Evolutionary conservation across 169 alveolate genomes (phyloP), one percentile per base, ranked within the genome.

Genomic region (Perkinsus olseni): DNA sequence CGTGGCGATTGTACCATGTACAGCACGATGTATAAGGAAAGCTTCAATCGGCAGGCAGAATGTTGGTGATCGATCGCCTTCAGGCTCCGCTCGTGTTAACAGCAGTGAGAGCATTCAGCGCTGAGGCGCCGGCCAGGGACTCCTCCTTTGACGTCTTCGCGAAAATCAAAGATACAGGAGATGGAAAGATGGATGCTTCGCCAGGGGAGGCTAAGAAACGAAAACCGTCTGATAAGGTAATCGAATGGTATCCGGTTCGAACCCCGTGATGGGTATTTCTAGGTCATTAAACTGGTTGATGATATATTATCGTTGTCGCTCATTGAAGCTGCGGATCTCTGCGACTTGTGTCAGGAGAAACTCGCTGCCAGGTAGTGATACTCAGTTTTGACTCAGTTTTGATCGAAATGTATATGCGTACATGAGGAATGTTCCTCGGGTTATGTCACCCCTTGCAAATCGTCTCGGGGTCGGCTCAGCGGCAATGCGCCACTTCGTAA

Each of bases 311-410:
- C 94, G 91, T 93, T 97, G 92, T 95, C 98, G 20, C 94, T 97
- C 74, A 96, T 97, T 1, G 98, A 97, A 92, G 98, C 98, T 38
- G 98, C 98, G 13, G 98, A 97, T 39, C 94, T 97, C 91, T 97
- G 98, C 93, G 98, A 97, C 93, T 92, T 97, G 6, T 97, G 98
- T 74, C 98, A 97, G 91, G 97, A 96, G 94, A 94, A 95, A 39
- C 91, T 96, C 74, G 96, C 96, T 31, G 96, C 50, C 31, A 34
- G 95, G 62, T 45, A 17, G 17, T n/a, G n/a, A n/a, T n/a, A n/a
- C n/a, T n/a, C n/a, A n/a, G n/a, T n/a, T n/a, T n/a, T n/a, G n/a
- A n/a, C n/a, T n/a, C n/a, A n/a, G n/a, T n/a, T n/a, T n/a, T n/a
- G n/a, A n/a, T n/a, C n/a, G n/a, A n/a, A n/a, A n/a, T n/a, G n/a